Base-by-base conservation (phyloP, 805 yeast genomes). In the Metschnikowia orientalis region DNA sequence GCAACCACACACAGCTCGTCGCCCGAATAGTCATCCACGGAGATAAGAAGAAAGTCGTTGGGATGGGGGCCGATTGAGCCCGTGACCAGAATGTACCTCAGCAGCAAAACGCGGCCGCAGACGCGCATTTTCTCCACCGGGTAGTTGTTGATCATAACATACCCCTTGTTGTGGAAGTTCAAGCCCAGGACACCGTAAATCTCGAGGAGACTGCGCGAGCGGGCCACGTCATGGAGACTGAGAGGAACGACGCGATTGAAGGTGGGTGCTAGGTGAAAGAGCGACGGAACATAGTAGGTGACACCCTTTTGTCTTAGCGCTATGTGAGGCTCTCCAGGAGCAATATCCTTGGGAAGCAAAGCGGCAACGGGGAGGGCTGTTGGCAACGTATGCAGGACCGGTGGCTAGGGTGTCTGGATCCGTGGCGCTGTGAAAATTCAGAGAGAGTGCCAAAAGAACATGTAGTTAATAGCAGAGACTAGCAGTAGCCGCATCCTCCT, bases 21-120 rank as follows among this genome's bases (percentile, higher is more conserved):
- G 3, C 61, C 58, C 9, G 68, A 63, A 13, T 40, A 51, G 41
- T 66, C 71, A 33, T 66, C 71, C 3, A 66, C 18, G 5, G 45
- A 38, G 6, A 65, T 8, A 12, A 53, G 21, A 30, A 21, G 16
- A 30, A 36, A 50, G 20, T 40, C 40, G n/a, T 29, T 21, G 10
- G 29, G 37, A 26, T 7, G 12, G 28, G 23, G 29, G 23, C 5
- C 32, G 35, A 15, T 12, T 2, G 31, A 35, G 6, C 14, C 21
- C 24, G 13, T 18, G 24, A 20, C 43, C 12, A 31, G 30, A 6
- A 18, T 26, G 16, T 19, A 14, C 10, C 14, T 23, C 21, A 32
- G 35, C 41, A 33, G 47, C 17, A 47, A 42, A 8, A 65, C 41
- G 6, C 53, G 46, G 2, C 71, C 71, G 16, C 42, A 34, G 1